Conservation (phyloP, 2,329 filamentous ascomycete genomes). For the Sporothrix sp. region DNA sequence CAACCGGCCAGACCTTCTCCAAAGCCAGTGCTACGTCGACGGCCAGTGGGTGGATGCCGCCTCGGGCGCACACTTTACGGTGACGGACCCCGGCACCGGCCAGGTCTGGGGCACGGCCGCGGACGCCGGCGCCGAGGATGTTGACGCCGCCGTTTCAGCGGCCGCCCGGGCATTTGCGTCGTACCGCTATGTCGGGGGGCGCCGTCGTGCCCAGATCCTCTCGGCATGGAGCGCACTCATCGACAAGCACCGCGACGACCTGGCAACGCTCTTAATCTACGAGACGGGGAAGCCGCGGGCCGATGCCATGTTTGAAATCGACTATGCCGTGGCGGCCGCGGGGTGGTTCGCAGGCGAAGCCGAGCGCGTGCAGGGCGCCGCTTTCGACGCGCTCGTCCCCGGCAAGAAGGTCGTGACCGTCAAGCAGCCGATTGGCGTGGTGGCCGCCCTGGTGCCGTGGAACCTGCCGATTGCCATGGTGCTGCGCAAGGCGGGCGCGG, state of each 20-base stretch:
- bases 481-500: conserved; percentile 56
- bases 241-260: conserved; percentile 22
- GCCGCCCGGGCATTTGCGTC: no score
- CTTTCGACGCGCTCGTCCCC: conserved; percentile 47
- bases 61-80: not conserved
- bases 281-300: conserved; percentile 49
- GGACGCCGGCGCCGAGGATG: not conserved
- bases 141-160: no score
- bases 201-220: no score
- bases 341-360: conserved; percentile 45
- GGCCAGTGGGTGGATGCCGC: not conserved
- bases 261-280: conserved; percentile 30
- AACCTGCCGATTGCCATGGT: conserved; percentile 62
- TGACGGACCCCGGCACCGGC: not conserved
- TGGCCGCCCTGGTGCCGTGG: conserved; percentile 61
- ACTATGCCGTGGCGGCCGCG: conserved; percentile 42
- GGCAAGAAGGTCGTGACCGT: conserved; percentile 58
- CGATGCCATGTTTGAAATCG: conserved; percentile 44
- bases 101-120: not conserved
- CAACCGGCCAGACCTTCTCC: not conserved
- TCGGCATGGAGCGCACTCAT: no score
- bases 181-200: no score
- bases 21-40: not conserved
- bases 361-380: conserved; percentile 44
- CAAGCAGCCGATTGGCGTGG: conserved; percentile 64